Base-by-base conservation (phyloP, 306 rosid species). In the Myrica gale region DNA sequence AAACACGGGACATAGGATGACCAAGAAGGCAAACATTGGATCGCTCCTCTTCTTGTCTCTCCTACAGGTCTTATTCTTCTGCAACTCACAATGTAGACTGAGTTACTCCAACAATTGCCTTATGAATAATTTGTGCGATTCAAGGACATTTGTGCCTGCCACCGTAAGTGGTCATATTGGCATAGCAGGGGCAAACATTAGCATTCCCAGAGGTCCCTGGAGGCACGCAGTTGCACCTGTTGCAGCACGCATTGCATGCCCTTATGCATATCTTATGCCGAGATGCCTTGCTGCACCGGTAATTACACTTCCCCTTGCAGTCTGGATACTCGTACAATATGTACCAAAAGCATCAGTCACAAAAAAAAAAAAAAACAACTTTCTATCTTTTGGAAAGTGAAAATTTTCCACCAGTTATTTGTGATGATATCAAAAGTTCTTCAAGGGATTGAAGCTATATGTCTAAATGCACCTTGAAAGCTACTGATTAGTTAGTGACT, bases 101-200 rank as follows among this genome's bases (percentile, higher is more conserved):
- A 32, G 37, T 32, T 26, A 32, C 37, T 2, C 37, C 37, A 32
- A 32, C 37, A 32, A 32, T 32, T 32, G 37, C 37, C 37, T 32
- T 32, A 32, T 32, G 37, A 32, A 57, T 23, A 3, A 9, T 57
- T 10, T 4, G 13, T 21, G 12, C 15, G 26, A 0, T 57, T 62
- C 17, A 85, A 16, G 86, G 89, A 50, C 87, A 86, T 79, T 86
- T 86, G 76, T 0, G 83, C 44, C 26, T 75, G 60, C 87, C 89
- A 0, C 68, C 79, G 19, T 71, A 79, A 0, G 89, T 83, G 21
- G 69, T 83, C 67, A 83, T 32, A 0, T 41, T 3, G 21, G 85
- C 83, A 75, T 86, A 86, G 69, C 89, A 86, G 68, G 87, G 83
- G 20, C 89, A 83, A 5, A 32, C 20, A n/a, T 80, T 15, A 10